Base-by-base conservation (phyloP, 352 stramenopile species). In the Globisporangium paddicum region DNA sequence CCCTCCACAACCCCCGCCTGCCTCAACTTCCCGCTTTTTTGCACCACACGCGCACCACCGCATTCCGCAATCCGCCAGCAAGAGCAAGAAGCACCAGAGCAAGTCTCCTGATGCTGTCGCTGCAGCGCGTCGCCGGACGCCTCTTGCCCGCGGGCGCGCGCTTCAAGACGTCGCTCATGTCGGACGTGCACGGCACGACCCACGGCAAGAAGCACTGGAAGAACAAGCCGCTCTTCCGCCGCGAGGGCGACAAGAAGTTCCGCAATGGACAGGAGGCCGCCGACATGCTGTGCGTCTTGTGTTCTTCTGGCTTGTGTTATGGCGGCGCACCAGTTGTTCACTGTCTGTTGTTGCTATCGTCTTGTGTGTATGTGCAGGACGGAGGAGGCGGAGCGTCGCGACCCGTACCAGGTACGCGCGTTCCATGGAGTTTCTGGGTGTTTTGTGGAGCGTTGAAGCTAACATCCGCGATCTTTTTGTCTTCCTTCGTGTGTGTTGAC, bases 141-240 rank as follows among this genome's bases (percentile, higher is more conserved):
- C 58, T 58, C 23, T 26, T 41, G 21, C 58, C 69, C 21, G 26
- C 55, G 19, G 58, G 72, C 5, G 60, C 64, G 34, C 75, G 75
- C 51, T 67, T 66, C 51, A 55, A 54, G 53, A 75, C 81, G 21
- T 81, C 79, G 63, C 78, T 95, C 64, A 95, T 95, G 85, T 92
- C 85, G 71, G 85, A 95, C 66, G 85, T 95, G 11, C 85, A 95
- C 68, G 85, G 85, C 58, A 95, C 85, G 40, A 92, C 77, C 6
- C 85, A 95, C 71, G 85, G 85, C 71, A 90, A 91, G 68, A 95
- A 95, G 68, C 80, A 91, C 57, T 99, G 95, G 95, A 91, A 96
- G 64, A 98, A 98, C 81, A 98, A 98, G 70, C 96, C 96, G 35
- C 83, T 99, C 8, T 98, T 98, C 75, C 89, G 95, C 47, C 93